A percentile compares a stretch with the other conserved stretches of the same genome.
phyloP scores from a whole-genome alignment of 495 filamentous ascomycete species.

The Xylaria cubensis region DNA sequence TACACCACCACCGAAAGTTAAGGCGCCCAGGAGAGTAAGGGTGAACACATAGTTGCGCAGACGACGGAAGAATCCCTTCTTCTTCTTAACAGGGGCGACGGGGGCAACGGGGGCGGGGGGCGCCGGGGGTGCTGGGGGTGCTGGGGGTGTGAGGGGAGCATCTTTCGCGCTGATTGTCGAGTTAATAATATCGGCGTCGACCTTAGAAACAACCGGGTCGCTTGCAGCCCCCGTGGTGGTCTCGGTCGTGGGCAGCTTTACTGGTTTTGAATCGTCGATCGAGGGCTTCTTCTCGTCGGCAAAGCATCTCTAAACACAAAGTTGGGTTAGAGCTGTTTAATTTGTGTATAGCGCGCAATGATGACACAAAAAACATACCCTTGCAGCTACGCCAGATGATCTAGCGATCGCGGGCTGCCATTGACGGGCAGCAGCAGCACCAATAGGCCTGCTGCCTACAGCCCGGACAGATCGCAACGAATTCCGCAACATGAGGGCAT shows the following conservation, averaged over 20 bases:
- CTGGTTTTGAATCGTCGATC: conserved; percentile 55
- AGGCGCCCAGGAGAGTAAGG: conserved; percentile 71
- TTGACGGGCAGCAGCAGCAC: conserved; percentile 58
- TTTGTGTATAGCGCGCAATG: not conserved
- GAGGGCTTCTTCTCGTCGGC: conserved; percentile 62
- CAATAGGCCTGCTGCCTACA: conserved; percentile 56
- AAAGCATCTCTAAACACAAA: conserved; percentile 58
- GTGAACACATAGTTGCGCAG: conserved; percentile 70
- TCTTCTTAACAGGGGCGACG: conserved; percentile 58
- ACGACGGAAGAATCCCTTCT: conserved; percentile 75
- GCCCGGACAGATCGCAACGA: conserved; percentile 66
- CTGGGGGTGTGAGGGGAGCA: conserved; percentile 65
- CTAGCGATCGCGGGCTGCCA: conserved; percentile 56
- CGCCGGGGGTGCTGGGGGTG: conserved; percentile 35
- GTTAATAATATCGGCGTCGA: conserved; percentile 47
- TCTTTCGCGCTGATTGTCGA: conserved; percentile 66
- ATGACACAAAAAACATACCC: conserved; percentile 40
- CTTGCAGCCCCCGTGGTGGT: conserved; percentile 59
- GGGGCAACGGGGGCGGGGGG: conserved; percentile 43
- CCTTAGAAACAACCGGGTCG: conserved; percentile 53
- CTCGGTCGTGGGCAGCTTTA: conserved; percentile 64
- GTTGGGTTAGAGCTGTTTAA: conserved; percentile 7
- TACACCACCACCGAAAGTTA: conserved; percentile 86
- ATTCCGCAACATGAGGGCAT: conserved; percentile 72
- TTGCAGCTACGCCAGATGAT: conserved; percentile 39